Base-by-base conservation (phyloP, 2,329 filamentous ascomycete species). In the Colletotrichum sp. region DNA sequence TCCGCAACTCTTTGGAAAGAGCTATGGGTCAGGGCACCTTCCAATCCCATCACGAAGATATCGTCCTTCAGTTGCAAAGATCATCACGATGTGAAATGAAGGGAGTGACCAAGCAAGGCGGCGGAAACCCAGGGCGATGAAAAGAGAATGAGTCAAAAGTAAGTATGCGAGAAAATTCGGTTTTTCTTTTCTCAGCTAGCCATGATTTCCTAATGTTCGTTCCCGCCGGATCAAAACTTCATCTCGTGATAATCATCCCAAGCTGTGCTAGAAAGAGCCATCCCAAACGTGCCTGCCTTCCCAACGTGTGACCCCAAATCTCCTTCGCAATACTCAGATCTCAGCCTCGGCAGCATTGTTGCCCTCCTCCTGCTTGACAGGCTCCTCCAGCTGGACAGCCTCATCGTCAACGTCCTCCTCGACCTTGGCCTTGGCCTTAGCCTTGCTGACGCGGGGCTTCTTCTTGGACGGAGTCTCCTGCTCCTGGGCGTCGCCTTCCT, bases 391-490 rank as follows among this genome's bases (percentile, higher is more conserved):
- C n/a, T 59, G 6, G 4, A 59, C 52, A n/a, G 32, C 10, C 57
- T 70, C 55, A 3, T 36, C 52, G 0, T 69, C 30, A 10, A 26
- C 5, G 6, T 48, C 32, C 60, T 57, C 57, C 55, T 73, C 39
- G 9, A 18, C 32, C 44, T 59, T 32, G 4, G 32, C 26, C 68
- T 62, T 65, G 12, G 26, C 44, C 32, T 73, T 68, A 1, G 12
- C 63, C 70, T 73, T 73, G 57, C 6, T 32, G 13, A 62, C 64
- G 57, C 74, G 74, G 9, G 69, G 30, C 24, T 71, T 71, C 73
- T 75, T 75, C 59, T 60, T 75, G 26, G 48, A 36, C 2, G 74
- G 74, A 13, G 74, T 65, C 22, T 62, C 70, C 22, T 34, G 32
- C 16, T 74, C 48, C 15, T 34, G 52, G 18, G 63, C 70, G 6